A percentile compares a stretch with the other conserved stretches of the same genome.
phyloP scores from a whole-genome alignment of 306 rosid species.

The Arachis stenosperma region DNA sequence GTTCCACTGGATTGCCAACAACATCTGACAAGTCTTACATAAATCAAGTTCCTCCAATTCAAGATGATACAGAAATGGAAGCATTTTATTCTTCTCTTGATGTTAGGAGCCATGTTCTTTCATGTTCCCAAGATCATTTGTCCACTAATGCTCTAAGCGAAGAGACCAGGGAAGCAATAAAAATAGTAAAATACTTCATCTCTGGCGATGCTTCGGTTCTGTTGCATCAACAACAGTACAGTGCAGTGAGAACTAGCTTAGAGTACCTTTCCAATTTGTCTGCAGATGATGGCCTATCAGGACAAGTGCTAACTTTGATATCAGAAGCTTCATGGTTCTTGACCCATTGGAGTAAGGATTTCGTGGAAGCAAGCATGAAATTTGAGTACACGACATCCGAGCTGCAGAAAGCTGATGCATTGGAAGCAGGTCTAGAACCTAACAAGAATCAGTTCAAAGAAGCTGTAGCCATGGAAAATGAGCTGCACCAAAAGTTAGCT shows the following conservation, averaged over 20 bases:
- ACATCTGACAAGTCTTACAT: not conserved
- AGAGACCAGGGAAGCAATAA: not conserved
- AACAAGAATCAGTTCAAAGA: conserved; percentile 12
- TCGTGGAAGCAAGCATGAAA: not conserved
- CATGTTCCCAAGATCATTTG: not conserved
- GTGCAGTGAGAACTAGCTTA: not conserved
- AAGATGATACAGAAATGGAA: conserved; percentile 10
- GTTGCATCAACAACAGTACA: not conserved
- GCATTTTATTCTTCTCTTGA: not conserved
- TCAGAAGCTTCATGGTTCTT: not conserved
- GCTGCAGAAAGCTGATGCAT: not conserved
- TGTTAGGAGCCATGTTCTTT: not conserved
- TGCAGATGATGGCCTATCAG: not conserved
- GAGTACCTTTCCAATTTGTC: conserved; percentile 2
- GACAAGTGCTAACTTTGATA: not conserved
- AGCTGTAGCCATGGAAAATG: not conserved
- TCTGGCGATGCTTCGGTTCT: conserved; percentile 4
- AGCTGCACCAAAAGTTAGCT: not conserved
- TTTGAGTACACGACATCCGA: not conserved
- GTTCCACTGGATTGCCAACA: not conserved
- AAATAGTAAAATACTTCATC: not conserved
- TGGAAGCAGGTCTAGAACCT: not conserved
- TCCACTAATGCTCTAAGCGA: not conserved
- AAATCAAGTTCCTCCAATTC: not conserved
- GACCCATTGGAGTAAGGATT: not conserved